Percentiles rank a stretch among this genome's conserved stretches.
These are phyloP conservation scores for Zalerion maritima DNA, from an alignment of 495 filamentous ascomycete genomes.

Conservation along the genomic window DNA sequence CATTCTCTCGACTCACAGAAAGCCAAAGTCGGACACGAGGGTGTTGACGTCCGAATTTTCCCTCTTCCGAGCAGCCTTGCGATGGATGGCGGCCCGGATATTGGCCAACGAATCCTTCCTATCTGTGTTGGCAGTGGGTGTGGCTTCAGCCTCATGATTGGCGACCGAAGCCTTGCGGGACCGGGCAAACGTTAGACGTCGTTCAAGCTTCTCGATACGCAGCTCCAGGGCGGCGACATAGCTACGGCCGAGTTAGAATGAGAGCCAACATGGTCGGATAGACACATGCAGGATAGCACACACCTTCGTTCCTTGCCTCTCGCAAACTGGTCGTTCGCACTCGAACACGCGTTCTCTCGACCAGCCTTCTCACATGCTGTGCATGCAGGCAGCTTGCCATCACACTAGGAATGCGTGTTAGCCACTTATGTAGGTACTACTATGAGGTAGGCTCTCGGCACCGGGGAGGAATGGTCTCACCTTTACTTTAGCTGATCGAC, in stretches of 20 bases:
- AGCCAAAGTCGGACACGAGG: constrained; percentile 70
- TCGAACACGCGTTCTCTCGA: constrained; percentile 70
- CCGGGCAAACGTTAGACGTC: constrained; percentile 46
- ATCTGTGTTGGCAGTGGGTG: constrained; percentile 24
- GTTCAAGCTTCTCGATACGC: constrained; percentile 73
- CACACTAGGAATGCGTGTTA: constrained; percentile 41
- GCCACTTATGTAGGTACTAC: too few species aligned
- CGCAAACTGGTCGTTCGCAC: constrained; percentile 86
- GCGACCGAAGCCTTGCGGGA: constrained; percentile 40
- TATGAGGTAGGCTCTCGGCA: too few species aligned
- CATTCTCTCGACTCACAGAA: constrained; percentile 37
- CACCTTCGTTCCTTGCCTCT: constrained; percentile 78
- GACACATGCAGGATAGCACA: constrained; percentile 3
- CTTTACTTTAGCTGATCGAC: constrained; percentile 79
- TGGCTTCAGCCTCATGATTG: constrained; percentile 28
- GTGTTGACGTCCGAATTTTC: constrained; percentile 69
- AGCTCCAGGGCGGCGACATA: constrained; percentile 88
- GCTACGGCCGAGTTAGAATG: constrained; percentile 23
- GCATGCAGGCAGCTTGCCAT: constrained; percentile 87
- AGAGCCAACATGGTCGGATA: not conserved
- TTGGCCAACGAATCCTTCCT: constrained; percentile 44
- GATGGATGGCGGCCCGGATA: constrained; percentile 44
- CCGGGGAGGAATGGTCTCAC: constrained; percentile 11
- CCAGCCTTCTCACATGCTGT: constrained; percentile 81
- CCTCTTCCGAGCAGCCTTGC: constrained; percentile 39